These are phyloP conservation scores for Mortierella sp. DNA, from an alignment of 371 early-diverging fungal species.

Conservation along the genomic window DNA sequence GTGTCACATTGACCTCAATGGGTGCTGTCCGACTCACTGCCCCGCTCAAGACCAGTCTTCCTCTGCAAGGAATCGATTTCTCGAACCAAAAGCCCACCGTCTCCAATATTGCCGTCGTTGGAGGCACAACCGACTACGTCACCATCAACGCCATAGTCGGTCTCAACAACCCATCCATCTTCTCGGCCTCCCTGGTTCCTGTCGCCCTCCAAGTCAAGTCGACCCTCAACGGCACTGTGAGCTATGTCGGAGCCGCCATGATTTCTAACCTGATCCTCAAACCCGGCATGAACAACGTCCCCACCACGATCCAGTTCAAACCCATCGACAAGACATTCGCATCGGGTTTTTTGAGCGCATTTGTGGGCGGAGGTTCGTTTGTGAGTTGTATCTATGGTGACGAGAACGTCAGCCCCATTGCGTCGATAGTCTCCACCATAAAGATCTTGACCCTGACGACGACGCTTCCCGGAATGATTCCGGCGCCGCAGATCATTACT, in stretches of 20 bases:
- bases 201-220: slow-evolving; percentile 46
- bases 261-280: slow-evolving; percentile 59
- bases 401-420: neutral
- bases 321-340: neutral
- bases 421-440: slow-evolving; percentile 60
- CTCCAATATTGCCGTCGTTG: slow-evolving; percentile 63
- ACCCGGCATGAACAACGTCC: slow-evolving; percentile 59
- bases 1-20: slow-evolving; percentile 62
- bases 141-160: slow-evolving; percentile 59
- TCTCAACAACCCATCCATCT: slow-evolving; percentile 68
- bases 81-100: slow-evolving; percentile 59
- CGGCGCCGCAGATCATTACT: slow-evolving; percentile 26
- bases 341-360: neutral
- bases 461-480: slow-evolving; percentile 62
- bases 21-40: slow-evolving; percentile 64
- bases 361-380: slow-evolving; percentile 41
- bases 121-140: slow-evolving; percentile 59
- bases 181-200: slow-evolving; percentile 63
- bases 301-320: slow-evolving; percentile 49
- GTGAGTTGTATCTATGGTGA: slow-evolving; percentile 55
- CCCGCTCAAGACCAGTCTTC: slow-evolving; percentile 61
- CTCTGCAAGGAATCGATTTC: slow-evolving; percentile 65
- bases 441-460: slow-evolving; percentile 55
- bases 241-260: slow-evolving; percentile 49
- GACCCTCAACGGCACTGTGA: slow-evolving; percentile 57